These are phyloP conservation scores for Dittrichia graveolens DNA, from an alignment of 129 eudicot genomes.

Conservation along the genomic window DNA sequence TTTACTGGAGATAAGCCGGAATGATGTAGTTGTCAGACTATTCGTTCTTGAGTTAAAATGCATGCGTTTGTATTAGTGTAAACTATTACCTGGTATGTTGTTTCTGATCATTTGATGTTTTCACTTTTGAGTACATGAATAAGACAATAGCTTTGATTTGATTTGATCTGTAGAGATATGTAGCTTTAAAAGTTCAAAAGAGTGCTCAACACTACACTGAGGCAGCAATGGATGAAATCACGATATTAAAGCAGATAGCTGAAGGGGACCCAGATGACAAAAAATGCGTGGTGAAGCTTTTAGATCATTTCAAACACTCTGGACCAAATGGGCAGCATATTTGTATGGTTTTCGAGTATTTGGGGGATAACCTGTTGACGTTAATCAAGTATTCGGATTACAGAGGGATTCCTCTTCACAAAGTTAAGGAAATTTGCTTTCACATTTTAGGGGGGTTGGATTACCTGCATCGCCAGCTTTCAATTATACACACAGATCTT, in stretches of 20 bases:
- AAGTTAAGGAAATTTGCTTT: conserved; percentile 84
- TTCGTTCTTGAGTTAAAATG: neutral
- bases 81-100: neutral
- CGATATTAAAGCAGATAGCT: conserved; percentile 76
- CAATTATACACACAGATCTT: conserved; percentile 87
- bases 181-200: conserved; percentile 93
- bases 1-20: neutral
- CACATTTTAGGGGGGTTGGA: conserved; percentile 84
- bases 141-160: neutral
- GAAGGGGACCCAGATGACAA: conserved; percentile 88
- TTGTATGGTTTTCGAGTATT: conserved; percentile 92
- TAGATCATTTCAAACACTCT: conserved; percentile 91
- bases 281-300: conserved; percentile 82
- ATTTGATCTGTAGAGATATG: conserved; percentile 58
- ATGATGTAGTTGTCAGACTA: neutral
- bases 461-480: conserved; percentile 88
- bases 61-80: neutral
- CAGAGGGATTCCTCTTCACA: conserved; percentile 73
- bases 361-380: conserved; percentile 89
- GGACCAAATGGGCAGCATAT: conserved; percentile 98
- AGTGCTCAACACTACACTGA: conserved; percentile 92
- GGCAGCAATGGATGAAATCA: conserved; percentile 95
- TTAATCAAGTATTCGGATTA: conserved; percentile 81
- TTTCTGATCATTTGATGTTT: conserved; percentile 23
- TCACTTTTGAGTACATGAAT: neutral